Evolutionary conservation across 164 flowering plant species (phyloP).

Genomic region (Buxus sempervirens): DNA sequence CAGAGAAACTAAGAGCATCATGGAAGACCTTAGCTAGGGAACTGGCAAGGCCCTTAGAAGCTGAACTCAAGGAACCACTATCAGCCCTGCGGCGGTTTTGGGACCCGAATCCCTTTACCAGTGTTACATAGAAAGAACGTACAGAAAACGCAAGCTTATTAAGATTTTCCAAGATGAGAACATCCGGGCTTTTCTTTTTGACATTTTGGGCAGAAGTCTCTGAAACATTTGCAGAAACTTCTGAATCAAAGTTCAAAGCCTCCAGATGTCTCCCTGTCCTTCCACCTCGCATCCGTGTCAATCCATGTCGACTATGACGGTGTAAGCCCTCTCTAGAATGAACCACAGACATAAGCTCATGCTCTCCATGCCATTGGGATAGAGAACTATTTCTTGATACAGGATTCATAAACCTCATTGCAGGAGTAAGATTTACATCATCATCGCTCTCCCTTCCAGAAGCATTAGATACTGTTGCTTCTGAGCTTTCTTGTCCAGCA

Average conservation of each 20-base stretch:
- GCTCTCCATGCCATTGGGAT: slow-evolving; percentile 63
- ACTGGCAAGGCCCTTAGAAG: slow-evolving; percentile 72
- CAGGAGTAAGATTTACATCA: slow-evolving; percentile 46
- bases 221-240: slow-evolving; percentile 35
- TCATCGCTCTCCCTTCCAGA: slow-evolving; percentile 74
- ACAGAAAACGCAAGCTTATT: slow-evolving; percentile 56
- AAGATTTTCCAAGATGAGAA: slow-evolving; percentile 53
- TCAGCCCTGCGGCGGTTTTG: slow-evolving; percentile 85
- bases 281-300: slow-evolving; percentile 67
- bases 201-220: slow-evolving; percentile 46
- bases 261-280: slow-evolving; percentile 65
- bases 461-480: slow-evolving; percentile 38
- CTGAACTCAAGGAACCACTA: slow-evolving; percentile 58
- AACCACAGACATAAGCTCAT: slow-evolving; percentile 59
- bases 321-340: slow-evolving; percentile 67
- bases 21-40: slow-evolving; percentile 66
- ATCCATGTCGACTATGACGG: slow-evolving; percentile 72
- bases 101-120: slow-evolving; percentile 72
- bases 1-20: slow-evolving; percentile 71
- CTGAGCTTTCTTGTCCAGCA: slow-evolving; percentile 47
- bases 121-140: slow-evolving; percentile 59
- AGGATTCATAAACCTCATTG: slow-evolving; percentile 62
- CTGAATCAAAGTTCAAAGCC: slow-evolving; percentile 62
- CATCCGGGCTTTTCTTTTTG: slow-evolving; percentile 72
- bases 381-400: slow-evolving; percentile 56